Percentiles rank a stretch among this genome's conserved stretches.
Conservation (phyloP, 805 yeast species). For the Jamesozyma hellenica region DNA sequence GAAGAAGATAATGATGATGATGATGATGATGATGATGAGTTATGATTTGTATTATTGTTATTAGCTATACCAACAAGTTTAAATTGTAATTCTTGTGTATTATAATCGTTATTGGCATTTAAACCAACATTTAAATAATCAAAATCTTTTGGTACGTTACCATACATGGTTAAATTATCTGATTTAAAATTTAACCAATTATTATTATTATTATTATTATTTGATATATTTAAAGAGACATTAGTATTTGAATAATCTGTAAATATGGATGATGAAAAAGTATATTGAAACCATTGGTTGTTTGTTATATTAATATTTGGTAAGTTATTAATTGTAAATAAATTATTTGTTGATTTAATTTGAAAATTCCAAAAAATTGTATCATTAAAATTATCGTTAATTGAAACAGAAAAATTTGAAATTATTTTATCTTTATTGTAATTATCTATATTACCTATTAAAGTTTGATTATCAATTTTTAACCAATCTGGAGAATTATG, state of each 20-base stretch:
- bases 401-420: conserved; percentile 39
- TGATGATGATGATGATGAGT: conserved; percentile 2
- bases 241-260: conserved; percentile 43
- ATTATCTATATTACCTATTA: conserved; percentile 50
- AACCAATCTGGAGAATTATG: conserved; percentile 55
- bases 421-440: conserved; percentile 28
- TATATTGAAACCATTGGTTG: conserved; percentile 49
- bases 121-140: conserved; percentile 34
- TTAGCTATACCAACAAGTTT: conserved; percentile 41
- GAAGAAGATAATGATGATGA: background rate
- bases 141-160: conserved; percentile 50
- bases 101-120: conserved; percentile 22
- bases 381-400: conserved; percentile 53
- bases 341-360: conserved; percentile 41
- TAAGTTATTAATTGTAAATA: conserved; percentile 46
- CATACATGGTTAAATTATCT: conserved; percentile 55
- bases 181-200: conserved; percentile 60
- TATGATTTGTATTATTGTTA: conserved; percentile 3
- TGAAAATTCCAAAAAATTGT: conserved; percentile 47
- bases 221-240: conserved; percentile 35
- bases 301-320: conserved; percentile 59
- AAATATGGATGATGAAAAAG: conserved; percentile 45
- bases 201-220: conserved; percentile 27
- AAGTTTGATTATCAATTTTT: conserved; percentile 33
- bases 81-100: conserved; percentile 36